Evolutionary conservation across 164 flowering plant genomes (phyloP).

Genomic region (Vitis cinerea): DNA sequence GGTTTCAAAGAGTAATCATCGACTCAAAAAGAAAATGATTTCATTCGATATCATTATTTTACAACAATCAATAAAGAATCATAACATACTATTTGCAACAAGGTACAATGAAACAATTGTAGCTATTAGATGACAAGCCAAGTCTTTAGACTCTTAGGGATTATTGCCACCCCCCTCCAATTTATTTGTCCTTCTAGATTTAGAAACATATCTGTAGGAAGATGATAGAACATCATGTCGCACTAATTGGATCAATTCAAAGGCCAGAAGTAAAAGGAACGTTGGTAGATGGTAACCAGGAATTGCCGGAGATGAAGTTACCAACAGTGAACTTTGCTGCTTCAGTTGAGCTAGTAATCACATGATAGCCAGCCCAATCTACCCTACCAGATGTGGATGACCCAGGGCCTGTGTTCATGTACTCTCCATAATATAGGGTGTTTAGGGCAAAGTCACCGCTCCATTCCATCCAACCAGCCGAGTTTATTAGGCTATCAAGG

Average conservation of each 20-base stretch:
- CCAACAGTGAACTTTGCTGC: slow-evolving; percentile 45
- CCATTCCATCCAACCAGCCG: slow-evolving; percentile 12
- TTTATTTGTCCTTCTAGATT: too few species aligned
- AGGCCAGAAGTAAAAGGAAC: slow-evolving; percentile 54
- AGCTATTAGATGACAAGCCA: too few species aligned
- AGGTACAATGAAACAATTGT: too few species aligned
- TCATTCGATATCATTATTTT: too few species aligned
- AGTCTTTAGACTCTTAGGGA: too few species aligned
- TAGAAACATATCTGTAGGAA: too few species aligned
- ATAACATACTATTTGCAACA: too few species aligned
- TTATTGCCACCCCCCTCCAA: too few species aligned
- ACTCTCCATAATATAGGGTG: slow-evolving; percentile 24
- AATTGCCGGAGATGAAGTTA: slow-evolving; percentile 37
- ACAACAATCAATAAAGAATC: too few species aligned
- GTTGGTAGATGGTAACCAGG: slow-evolving; percentile 45
- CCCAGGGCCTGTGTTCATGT: slow-evolving; percentile 47
- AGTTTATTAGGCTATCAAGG: too few species aligned
- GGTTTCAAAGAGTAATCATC: too few species aligned
- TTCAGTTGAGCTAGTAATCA: slow-evolving; percentile 24
- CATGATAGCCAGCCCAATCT: slow-evolving; percentile 42
- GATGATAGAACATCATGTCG: neutral
- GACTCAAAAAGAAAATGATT: too few species aligned
- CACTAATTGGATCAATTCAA: neutral
- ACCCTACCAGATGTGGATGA: slow-evolving; percentile 38
- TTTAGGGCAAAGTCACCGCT: slow-evolving; percentile 20